These are phyloP conservation scores for Rhododendron williamsianum DNA, from an alignment of 148 eudicot genomes.

Conservation along the genomic window DNA sequence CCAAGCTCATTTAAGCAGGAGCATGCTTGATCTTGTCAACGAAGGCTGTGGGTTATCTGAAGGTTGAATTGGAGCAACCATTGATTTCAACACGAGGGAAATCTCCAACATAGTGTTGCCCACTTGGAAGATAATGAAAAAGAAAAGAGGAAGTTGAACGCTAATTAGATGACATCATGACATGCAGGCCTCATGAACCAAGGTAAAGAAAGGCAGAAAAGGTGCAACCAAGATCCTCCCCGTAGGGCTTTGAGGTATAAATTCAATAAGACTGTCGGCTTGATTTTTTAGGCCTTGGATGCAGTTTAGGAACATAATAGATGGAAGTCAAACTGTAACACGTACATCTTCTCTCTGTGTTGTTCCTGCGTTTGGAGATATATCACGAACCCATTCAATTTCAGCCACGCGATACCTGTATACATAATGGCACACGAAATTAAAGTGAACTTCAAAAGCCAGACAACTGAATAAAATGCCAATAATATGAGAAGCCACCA, in stretches of 20 bases:
- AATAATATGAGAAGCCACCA: conserved; percentile 3
- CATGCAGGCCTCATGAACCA: background rate
- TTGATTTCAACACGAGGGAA: background rate
- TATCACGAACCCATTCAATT: conserved; percentile 42
- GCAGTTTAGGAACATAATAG: background rate
- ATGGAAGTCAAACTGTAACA: conserved; percentile 5
- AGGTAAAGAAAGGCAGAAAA: conserved; percentile 2
- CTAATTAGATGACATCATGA: background rate
- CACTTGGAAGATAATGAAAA: background rate
- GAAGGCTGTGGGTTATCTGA: background rate
- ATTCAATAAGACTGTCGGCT: background rate
- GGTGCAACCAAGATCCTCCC: background rate
- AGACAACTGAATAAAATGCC: background rate
- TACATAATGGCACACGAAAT: background rate
- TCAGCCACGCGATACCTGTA: conserved; percentile 27
- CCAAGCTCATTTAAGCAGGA: background rate
- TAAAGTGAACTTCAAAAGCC: background rate
- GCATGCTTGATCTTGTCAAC: background rate
- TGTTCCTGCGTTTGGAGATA: conserved; percentile 59
- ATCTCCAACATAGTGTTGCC: background rate
- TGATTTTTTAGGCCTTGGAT: background rate
- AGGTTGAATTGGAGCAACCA: background rate
- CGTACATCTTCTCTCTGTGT: conserved; percentile 66
- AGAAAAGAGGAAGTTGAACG: background rate
- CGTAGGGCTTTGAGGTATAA: background rate